Percentiles rank a stretch among this genome's conserved stretches.
Evolutionary conservation across 1,139 yeast genomes (phyloP).

Genomic region (Pichia sp.): DNA sequence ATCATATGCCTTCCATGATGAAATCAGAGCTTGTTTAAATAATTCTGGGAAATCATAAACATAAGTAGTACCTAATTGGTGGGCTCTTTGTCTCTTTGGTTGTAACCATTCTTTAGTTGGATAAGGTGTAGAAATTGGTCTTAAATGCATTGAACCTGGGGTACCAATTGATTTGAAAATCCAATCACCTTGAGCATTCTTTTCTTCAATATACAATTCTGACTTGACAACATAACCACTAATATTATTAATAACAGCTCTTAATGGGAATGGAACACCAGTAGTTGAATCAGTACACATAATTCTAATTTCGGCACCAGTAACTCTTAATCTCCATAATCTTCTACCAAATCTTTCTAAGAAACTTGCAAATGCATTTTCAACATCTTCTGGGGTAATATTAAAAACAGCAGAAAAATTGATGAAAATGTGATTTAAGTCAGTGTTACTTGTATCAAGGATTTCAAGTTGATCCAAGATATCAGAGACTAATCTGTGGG

Average conservation of each 20-base stretch:
- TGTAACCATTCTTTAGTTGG: constrained; percentile 97
- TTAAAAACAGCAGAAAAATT: constrained; percentile 94
- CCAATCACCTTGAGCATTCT: constrained; percentile 91
- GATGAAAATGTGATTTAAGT: constrained; percentile 92
- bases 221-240: constrained; percentile 96
- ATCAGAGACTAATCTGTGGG: constrained; percentile 91
- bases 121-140: constrained; percentile 92
- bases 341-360: constrained; percentile 96
- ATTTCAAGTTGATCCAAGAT: constrained; percentile 92
- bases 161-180: constrained; percentile 89
- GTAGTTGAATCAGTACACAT: constrained; percentile 86
- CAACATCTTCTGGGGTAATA: constrained; percentile 91
- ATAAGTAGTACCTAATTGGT: constrained; percentile 95
- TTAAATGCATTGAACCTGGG: constrained; percentile 95
- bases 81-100: constrained; percentile 98
- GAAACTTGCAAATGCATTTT: constrained; percentile 96
- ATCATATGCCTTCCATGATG: constrained; percentile 73
- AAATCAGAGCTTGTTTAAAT: constrained; percentile 85
- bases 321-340: constrained; percentile 91
- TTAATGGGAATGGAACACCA: constrained; percentile 87
- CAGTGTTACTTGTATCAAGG: constrained; percentile 90
- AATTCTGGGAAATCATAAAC: constrained; percentile 98
- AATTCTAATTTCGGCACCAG: constrained; percentile 95
- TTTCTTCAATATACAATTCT: constrained; percentile 89
- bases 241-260: constrained; percentile 93